phyloP scores from a whole-genome alignment of 306 rosid species.

The Begonia masoniana region DNA sequence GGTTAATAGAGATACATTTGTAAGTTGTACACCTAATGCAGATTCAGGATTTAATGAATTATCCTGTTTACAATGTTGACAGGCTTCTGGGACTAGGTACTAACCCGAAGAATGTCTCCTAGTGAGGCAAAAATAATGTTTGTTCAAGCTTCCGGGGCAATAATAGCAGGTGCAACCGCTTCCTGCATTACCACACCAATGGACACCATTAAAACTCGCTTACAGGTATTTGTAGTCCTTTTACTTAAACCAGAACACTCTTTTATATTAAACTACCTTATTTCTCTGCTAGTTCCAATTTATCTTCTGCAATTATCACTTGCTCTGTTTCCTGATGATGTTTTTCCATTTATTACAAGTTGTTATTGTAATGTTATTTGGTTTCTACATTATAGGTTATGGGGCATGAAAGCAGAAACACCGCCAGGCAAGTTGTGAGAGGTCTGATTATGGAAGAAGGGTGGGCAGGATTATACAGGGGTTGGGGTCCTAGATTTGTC shows the following conservation, averaged over 20 bases:
- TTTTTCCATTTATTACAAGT: too few species aligned
- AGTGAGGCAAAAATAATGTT: constrained; percentile 33
- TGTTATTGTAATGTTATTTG: too few species aligned
- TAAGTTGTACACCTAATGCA: too few species aligned
- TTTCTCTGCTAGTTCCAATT: too few species aligned
- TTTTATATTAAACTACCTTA: too few species aligned
- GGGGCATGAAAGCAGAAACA: constrained; percentile 48
- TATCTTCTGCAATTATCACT: too few species aligned
- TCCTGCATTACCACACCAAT: constrained; percentile 79
- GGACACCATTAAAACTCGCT: constrained; percentile 89
- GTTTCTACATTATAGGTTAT: constrained; percentile 35
- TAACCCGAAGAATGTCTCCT: constrained; percentile 27
- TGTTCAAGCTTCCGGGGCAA: constrained; percentile 79
- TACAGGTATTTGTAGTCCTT: constrained; percentile 36
- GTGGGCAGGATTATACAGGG: constrained; percentile 85
- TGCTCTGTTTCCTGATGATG: too few species aligned
- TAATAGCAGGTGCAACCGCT: constrained; percentile 78
- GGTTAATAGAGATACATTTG: too few species aligned
- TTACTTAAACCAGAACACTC: too few species aligned
- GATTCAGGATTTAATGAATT: neutral
- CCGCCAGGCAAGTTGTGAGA: constrained; percentile 65
- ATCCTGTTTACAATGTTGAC: constrained; percentile 5
- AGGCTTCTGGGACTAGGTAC: constrained; percentile 30
- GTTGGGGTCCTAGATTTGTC: constrained; percentile 86
- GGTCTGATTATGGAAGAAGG: constrained; percentile 68